Evolutionary conservation across 345 rosid species (phyloP), one percentile per base, ranked within the genome.

Genomic region (Angophora floribunda): DNA sequence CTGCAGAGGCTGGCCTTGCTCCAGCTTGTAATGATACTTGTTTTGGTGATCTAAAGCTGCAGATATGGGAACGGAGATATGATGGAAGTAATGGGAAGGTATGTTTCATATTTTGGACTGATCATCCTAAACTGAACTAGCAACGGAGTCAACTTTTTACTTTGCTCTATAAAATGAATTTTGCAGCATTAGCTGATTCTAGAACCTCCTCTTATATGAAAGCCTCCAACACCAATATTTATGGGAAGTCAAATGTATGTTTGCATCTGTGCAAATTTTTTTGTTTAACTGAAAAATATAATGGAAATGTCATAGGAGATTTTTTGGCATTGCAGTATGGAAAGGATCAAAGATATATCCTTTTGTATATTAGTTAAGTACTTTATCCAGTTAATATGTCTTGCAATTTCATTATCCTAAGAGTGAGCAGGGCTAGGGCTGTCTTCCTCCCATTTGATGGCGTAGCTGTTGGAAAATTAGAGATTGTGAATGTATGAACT

Each of bases 21-120:
- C 94, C 97, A 44, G 99, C 99, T 89, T 97, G 99, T 88, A 96
- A 92, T 88, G 99, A 97, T 91, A 93, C 96, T 86, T 96, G 99
- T 92, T 95, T 88, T 61, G 96, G 97, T 87, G 94, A 89, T 63
- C 88, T 97, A 87, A 97, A 91, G 91, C 91, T 97, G 96, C 93
- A 91, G 91, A 91, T 97, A 45, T 96, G 99, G 99, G 99, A 96
- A 90, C 94, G 94, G 89, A 90, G 89, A 88, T 91, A 89, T 88
- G 94, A 94, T 90, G 97, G 99, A 90, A 88, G 92, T 30, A 96
- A 95, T 92, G 99, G 99, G 79, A 95, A 97, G 99, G 99, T 97
- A 85, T 57, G 88, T 87, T 47, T 59, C 30, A 50, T 67, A 22
- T 21, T 30, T 61, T 57, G 13, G 82, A 44, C 82, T 75, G 24